Evolutionary conservation across 2,329 filamentous ascomycete genomes (phyloP).

Genomic region (Phialophora chinensis): DNA sequence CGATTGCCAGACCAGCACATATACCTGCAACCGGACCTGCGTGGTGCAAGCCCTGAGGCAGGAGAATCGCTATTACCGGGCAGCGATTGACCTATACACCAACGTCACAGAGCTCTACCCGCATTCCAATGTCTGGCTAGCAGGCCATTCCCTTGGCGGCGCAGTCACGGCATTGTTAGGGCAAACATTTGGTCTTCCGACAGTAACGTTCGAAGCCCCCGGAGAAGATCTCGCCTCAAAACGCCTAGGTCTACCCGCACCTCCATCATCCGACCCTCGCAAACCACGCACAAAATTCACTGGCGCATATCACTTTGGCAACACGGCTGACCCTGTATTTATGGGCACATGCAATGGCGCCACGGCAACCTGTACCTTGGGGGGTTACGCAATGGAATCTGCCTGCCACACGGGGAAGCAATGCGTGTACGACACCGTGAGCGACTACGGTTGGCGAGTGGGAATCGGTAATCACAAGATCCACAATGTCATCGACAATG

Average conservation of each 20-base stretch:
- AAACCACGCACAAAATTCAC: conserved; percentile 72
- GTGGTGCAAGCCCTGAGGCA: conserved; percentile 74
- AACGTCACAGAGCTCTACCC: conserved; percentile 93
- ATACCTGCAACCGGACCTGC: conserved; percentile 91
- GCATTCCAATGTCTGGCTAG: conserved; percentile 81
- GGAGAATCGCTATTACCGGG: conserved; percentile 90
- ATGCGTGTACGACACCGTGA: conserved; percentile 91
- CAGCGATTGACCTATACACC: conserved; percentile 84
- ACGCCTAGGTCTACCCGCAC: conserved; percentile 82
- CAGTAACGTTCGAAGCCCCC: conserved; percentile 91
- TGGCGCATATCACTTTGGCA: conserved; percentile 87
- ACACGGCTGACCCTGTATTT: conserved; percentile 93
- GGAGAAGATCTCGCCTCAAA: conserved; percentile 86
- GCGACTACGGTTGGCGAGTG: conserved; percentile 88
- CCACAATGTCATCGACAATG: conserved; percentile 81
- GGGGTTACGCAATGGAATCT: conserved; percentile 90
- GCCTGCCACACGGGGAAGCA: conserved; percentile 88
- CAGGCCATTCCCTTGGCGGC: conserved; percentile 91
- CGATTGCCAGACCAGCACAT: conserved; percentile 85
- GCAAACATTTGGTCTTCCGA: conserved; percentile 86
- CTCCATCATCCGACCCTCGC: conserved; percentile 75
- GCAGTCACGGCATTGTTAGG: conserved; percentile 87
- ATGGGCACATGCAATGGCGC: conserved; percentile 93
- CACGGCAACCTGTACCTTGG: conserved; percentile 86
- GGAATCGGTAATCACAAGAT: conserved; percentile 93